These are phyloP conservation scores for Serendipita sp. DNA, from an alignment of 768 basidiomycete species.

Conservation along the genomic window DNA sequence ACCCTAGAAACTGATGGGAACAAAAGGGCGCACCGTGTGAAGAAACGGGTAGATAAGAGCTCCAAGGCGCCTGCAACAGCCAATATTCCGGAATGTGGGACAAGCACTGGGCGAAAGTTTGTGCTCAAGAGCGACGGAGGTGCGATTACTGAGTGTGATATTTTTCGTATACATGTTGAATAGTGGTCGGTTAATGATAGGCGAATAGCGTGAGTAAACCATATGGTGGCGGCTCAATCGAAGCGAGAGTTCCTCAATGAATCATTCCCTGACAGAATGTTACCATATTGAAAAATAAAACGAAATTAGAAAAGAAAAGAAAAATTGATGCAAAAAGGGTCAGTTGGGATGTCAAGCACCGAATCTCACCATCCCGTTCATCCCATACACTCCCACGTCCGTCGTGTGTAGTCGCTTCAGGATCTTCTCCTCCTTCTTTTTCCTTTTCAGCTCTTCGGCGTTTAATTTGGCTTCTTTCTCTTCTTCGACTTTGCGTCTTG, in stretches of 20 bases:
- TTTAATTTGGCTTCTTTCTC: neutral
- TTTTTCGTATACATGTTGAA: too few species aligned
- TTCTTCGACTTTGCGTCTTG: neutral
- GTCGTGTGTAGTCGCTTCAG: neutral
- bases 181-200: too few species aligned
- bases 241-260: neutral
- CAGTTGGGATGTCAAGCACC: neutral
- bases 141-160: too few species aligned
- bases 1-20: too few species aligned
- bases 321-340: neutral
- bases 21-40: too few species aligned
- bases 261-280: neutral
- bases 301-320: too few species aligned
- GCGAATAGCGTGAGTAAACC: too few species aligned
- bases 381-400: conserved; percentile 1
- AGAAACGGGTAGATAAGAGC: too few species aligned
- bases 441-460: neutral
- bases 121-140: too few species aligned
- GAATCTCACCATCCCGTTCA: conserved; percentile 6
- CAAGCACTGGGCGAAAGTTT: too few species aligned
- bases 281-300: neutral
- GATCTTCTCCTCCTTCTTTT: neutral
- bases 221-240: neutral
- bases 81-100: too few species aligned
- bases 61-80: too few species aligned